These are phyloP conservation scores for Verticillium albo-atrum DNA, from an alignment of 2,329 filamentous ascomycete species.

Conservation along the genomic window DNA sequence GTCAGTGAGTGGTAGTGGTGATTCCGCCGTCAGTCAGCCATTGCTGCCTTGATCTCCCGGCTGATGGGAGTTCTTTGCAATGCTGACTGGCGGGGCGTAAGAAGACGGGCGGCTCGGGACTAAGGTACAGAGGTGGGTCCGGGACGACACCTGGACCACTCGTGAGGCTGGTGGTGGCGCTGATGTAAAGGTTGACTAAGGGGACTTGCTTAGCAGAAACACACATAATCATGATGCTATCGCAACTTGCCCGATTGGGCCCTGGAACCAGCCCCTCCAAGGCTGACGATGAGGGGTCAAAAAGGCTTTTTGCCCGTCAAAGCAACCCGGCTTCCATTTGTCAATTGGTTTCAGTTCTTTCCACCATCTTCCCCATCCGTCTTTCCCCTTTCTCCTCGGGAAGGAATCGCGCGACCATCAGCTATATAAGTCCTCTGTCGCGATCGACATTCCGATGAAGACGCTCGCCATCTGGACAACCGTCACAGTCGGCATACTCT, in stretches of 20 bases:
- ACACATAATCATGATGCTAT: conserved; percentile 2
- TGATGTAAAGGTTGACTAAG: conserved; percentile 25
- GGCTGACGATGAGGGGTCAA: neutral
- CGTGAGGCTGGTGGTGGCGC: conserved; percentile 5
- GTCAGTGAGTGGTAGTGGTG: too few species aligned
- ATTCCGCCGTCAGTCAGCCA: too few species aligned
- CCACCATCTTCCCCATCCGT: neutral
- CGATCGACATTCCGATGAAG: conserved; percentile 21
- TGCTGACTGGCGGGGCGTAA: neutral
- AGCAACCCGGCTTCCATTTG: neutral
- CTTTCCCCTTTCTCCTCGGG: neutral
- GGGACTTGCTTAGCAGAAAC: conserved; percentile 8
- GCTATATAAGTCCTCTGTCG: neutral
- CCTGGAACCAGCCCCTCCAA: neutral
- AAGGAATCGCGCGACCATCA: neutral
- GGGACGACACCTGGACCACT: too few species aligned
- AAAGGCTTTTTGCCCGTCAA: neutral
- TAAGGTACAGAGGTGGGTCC: too few species aligned
- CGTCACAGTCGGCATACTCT: conserved; percentile 22
- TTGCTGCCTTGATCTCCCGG: too few species aligned
- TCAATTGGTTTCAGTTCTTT: neutral
- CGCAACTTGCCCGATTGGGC: neutral
- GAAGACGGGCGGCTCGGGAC: too few species aligned
- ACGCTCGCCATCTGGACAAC: conserved; percentile 19
- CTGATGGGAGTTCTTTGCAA: too few species aligned